phyloP scores from a whole-genome alignment of 768 basidiomycete species.

The Xanthoconium stramineum region DNA sequence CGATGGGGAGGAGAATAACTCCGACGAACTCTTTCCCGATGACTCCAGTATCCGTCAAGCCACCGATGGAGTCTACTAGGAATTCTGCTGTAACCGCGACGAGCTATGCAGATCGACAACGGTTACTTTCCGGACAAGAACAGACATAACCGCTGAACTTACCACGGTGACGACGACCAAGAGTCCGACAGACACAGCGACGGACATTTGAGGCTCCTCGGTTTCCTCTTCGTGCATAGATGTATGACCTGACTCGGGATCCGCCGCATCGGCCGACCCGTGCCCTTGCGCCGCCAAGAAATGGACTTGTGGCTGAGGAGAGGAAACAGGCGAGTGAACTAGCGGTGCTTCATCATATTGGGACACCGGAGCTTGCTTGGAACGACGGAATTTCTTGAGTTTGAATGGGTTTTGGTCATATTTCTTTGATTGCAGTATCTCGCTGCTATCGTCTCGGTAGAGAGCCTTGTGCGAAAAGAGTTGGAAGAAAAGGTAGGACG shows the following conservation, averaged over 20 bases:
- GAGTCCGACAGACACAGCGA: slow-evolving; percentile 49
- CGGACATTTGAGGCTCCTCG: slow-evolving; percentile 51
- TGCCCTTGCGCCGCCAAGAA: background rate
- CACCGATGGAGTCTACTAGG: slow-evolving; percentile 80
- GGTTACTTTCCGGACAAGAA: background rate
- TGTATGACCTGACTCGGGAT: slow-evolving; percentile 10
- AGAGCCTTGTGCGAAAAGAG: slow-evolving; percentile 74
- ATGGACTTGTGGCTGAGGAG: slow-evolving; percentile 2
- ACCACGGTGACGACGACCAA: slow-evolving; percentile 63
- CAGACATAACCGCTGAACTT: slow-evolving; percentile 20
- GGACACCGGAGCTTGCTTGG: slow-evolving; percentile 4
- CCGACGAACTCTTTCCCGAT: slow-evolving; percentile 85
- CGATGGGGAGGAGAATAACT: slow-evolving; percentile 84
- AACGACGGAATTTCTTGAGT: slow-evolving; percentile 16
- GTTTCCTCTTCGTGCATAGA: slow-evolving; percentile 25
- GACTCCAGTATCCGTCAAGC: slow-evolving; percentile 51
- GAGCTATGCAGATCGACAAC: slow-evolving; percentile 31
- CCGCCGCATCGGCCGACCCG: background rate
- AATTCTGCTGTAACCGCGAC: slow-evolving; percentile 59
- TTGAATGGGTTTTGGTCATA: slow-evolving; percentile 43
- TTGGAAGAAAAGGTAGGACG: slow-evolving; percentile 74
- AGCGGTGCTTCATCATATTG: slow-evolving; percentile 1
- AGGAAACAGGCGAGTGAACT: slow-evolving; percentile 10
- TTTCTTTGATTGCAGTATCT: slow-evolving; percentile 36
- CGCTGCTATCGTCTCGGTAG: slow-evolving; percentile 47